These are phyloP conservation scores for Jaapia argillacea DNA, from an alignment of 768 basidiomycete species.

Conservation along the genomic window DNA sequence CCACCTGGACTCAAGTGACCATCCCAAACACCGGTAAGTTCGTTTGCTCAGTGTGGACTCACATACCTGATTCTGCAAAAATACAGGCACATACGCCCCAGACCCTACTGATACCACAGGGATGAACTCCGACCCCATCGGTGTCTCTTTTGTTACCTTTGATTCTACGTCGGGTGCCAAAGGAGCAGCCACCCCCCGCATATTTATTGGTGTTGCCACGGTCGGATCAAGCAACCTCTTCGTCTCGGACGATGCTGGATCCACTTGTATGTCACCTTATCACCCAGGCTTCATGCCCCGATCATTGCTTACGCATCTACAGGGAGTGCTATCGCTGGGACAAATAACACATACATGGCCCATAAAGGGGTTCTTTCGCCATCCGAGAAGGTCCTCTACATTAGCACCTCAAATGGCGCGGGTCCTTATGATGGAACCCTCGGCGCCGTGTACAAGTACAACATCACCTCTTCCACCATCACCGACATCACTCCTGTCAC, in stretches of 20 bases:
- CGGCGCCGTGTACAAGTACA: conserved; percentile 38
- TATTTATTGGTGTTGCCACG: conserved; percentile 61
- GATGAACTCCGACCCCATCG: conserved; percentile 26
- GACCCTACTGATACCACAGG: conserved; percentile 40
- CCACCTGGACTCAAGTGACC: conserved; percentile 48
- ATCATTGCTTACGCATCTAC: not conserved
- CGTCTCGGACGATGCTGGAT: conserved; percentile 44
- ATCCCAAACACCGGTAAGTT: conserved; percentile 47
- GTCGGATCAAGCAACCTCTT: conserved; percentile 45
- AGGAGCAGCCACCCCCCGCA: conserved; percentile 46
- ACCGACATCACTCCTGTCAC: conserved; percentile 13
- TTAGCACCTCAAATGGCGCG: conserved; percentile 53
- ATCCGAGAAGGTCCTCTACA: conserved; percentile 43
- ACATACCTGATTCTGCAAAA: not conserved
- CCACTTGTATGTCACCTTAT: conserved; percentile 35
- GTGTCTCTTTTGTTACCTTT: conserved; percentile 56
- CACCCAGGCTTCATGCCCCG: not conserved
- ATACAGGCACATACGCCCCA: conserved; percentile 42
- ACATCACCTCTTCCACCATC: conserved; percentile 44
- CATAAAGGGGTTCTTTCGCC: conserved; percentile 61
- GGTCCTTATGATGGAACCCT: conserved; percentile 53
- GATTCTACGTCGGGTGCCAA: conserved; percentile 45
- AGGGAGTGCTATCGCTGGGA: conserved; percentile 36
- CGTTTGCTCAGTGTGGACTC: not conserved
- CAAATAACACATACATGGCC: conserved; percentile 46